A percentile compares a stretch with the other conserved stretches of the same genome.
phyloP scores from a whole-genome alignment of 495 filamentous ascomycete species.

The Daldinia caldariorum region DNA sequence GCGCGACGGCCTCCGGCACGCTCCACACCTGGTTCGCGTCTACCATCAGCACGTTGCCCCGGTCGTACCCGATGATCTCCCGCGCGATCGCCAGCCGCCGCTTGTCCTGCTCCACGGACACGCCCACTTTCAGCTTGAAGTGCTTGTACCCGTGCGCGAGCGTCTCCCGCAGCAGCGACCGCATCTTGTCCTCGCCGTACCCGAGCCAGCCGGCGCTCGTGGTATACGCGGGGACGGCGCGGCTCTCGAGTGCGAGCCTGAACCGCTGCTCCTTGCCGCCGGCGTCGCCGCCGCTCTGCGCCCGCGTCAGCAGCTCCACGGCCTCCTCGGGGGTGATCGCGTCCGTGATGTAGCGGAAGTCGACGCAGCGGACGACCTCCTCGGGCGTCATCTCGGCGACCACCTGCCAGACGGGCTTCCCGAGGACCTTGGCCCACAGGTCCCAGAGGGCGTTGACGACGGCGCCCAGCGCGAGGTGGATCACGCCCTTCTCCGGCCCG shows the following conservation, averaged over 20 bases:
- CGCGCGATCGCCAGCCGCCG: constrained; percentile 76
- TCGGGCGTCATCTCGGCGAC: constrained; percentile 89
- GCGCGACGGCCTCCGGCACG: constrained; percentile 87
- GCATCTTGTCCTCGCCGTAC: constrained; percentile 89
- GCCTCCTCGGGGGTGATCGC: constrained; percentile 91
- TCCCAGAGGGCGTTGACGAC: constrained; percentile 96
- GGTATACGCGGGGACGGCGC: constrained; percentile 89
- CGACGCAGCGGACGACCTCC: constrained; percentile 86
- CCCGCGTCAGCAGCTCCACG: constrained; percentile 69
- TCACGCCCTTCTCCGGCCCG: constrained; percentile 94
- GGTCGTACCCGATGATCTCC: constrained; percentile 84
- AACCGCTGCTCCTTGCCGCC: constrained; percentile 72
- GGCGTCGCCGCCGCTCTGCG: constrained; percentile 54
- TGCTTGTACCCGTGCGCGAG: constrained; percentile 79
- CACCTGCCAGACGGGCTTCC: constrained; percentile 90
- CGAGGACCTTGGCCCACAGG: constrained; percentile 86
- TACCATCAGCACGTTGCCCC: constrained; percentile 90
- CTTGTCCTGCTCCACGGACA: constrained; percentile 73
- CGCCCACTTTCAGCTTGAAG: constrained; percentile 94
- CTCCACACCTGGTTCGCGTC: constrained; percentile 97
- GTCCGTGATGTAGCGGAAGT: constrained; percentile 94
- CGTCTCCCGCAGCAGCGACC: constrained; percentile 73
- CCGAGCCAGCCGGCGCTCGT: constrained; percentile 94
- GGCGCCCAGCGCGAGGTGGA: constrained; percentile 89
- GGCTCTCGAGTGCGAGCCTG: constrained; percentile 71